These are phyloP conservation scores for Mucor mucedo DNA, from an alignment of 371 early-diverging fungal species.

Conservation along the genomic window DNA sequence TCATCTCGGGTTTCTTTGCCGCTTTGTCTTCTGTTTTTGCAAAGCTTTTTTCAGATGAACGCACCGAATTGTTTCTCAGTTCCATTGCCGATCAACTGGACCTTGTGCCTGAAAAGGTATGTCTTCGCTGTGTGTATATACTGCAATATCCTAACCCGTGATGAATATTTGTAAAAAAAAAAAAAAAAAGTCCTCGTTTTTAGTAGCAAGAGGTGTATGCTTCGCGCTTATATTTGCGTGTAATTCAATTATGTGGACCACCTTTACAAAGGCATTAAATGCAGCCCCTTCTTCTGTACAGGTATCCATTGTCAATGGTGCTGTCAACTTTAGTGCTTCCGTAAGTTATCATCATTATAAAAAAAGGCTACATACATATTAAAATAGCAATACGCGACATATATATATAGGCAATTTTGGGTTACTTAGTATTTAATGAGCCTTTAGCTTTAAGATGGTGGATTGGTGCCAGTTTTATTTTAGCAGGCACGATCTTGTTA, in stretches of 20 bases:
- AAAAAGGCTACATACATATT: neutral
- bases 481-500: slow-evolving; percentile 62
- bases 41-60: slow-evolving; percentile 68
- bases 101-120: slow-evolving; percentile 31
- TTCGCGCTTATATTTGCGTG: slow-evolving; percentile 65
- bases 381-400: neutral
- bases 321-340: slow-evolving; percentile 73
- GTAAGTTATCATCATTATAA: slow-evolving; percentile 35
- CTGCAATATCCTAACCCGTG: neutral
- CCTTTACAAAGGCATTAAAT: slow-evolving; percentile 79
- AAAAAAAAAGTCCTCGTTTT: slow-evolving; percentile 37
- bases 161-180: neutral
- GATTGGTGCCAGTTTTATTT: slow-evolving; percentile 77
- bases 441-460: slow-evolving; percentile 76
- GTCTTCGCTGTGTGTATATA: neutral
- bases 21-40: slow-evolving; percentile 80
- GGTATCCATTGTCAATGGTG: slow-evolving; percentile 76
- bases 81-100: slow-evolving; percentile 11
- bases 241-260: slow-evolving; percentile 83
- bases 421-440: slow-evolving; percentile 71
- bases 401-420: slow-evolving; percentile 62
- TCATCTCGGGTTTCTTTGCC: slow-evolving; percentile 72
- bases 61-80: slow-evolving; percentile 45
- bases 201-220: slow-evolving; percentile 55
- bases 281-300: slow-evolving; percentile 70